These are phyloP conservation scores for Vitis rupestris DNA, from an alignment of 164 flowering plant genomes.

Conservation along the genomic window DNA sequence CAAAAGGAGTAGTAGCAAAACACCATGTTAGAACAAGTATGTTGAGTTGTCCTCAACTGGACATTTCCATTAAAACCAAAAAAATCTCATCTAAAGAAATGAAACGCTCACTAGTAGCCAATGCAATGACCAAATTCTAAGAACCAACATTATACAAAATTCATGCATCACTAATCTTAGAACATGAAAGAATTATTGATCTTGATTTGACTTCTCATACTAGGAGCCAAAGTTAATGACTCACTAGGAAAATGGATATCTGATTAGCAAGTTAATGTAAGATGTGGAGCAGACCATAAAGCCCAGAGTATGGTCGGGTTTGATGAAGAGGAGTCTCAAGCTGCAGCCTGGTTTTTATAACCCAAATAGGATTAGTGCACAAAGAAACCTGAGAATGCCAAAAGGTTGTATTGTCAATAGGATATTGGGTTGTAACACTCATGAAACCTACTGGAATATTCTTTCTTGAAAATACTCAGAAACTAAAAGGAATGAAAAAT, in stretches of 20 bases:
- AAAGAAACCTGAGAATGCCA: conserved; percentile 65
- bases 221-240: conserved; percentile 14
- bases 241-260: conserved; percentile 8
- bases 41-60: too few relatives aligned
- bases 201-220: neutral
- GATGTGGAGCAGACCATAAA: conserved; percentile 67
- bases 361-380: conserved; percentile 96
- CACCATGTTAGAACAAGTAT: too few relatives aligned
- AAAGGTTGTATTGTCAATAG: conserved; percentile 4
- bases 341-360: conserved; percentile 94
- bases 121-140: neutral
- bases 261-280: conserved; percentile 24
- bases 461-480: neutral
- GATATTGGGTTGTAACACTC: neutral
- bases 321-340: conserved; percentile 90
- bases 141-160: neutral
- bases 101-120: neutral
- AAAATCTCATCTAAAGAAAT: too few relatives aligned
- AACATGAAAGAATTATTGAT: neutral
- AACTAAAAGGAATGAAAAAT: neutral
- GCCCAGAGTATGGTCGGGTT: conserved; percentile 70
- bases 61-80: too few relatives aligned
- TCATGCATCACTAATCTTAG: neutral
- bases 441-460: neutral
- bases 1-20: too few relatives aligned